Base-by-base conservation (phyloP, 2,329 filamentous ascomycete genomes). In the Akanthomyces dipterigenus region DNA sequence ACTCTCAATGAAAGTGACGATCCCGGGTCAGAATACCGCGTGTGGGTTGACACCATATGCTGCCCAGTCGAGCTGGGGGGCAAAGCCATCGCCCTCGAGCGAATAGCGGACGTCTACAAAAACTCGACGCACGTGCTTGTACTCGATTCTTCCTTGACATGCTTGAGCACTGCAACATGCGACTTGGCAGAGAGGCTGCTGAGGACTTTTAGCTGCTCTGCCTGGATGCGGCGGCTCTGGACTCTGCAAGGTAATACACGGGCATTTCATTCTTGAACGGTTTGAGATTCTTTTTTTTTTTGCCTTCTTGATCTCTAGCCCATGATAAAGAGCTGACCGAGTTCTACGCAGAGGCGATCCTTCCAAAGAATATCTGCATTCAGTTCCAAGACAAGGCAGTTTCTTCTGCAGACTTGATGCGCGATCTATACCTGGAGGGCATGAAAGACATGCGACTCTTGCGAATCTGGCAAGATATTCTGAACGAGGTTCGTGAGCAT, bases 221-320 rank as follows among this genome's bases (percentile, higher is more conserved):
- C 69, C 22, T 77, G 76, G 75, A 73, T 75, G 65, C 68, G 73
- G 49, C 66, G 75, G 5, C 65, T 76, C 1, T 77, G 75, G 76
- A 77, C 75, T 0, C 67, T 77, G 16, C 75, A 77, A 65, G 67
- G 68, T 65, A 63, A 22, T 20, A 11, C n/a, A 36, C 7, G 16
- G 14, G 1, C 50, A 7, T 20, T 55, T 22, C 4, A n/a, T 20
- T 24, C 40, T 42, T n/a, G 11, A 3, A 24, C 8, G 2, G 28
- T 22, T 28, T 24, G 22, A 14, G 16, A 14, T 24, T 16, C 34
- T 11, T 12, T 28, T 22, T 36, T 5, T 24, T 28, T 3, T 6
- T 24, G n/a, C 20, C 24, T 45, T 12, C 14, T 28, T 6, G 5
- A n/a, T 14, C 18, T 26, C 5, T 22, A n/a, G 2, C 18, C 16